These are phyloP conservation scores for Starmerella kuoi DNA, from an alignment of 805 yeast species.

Conservation along the genomic window DNA sequence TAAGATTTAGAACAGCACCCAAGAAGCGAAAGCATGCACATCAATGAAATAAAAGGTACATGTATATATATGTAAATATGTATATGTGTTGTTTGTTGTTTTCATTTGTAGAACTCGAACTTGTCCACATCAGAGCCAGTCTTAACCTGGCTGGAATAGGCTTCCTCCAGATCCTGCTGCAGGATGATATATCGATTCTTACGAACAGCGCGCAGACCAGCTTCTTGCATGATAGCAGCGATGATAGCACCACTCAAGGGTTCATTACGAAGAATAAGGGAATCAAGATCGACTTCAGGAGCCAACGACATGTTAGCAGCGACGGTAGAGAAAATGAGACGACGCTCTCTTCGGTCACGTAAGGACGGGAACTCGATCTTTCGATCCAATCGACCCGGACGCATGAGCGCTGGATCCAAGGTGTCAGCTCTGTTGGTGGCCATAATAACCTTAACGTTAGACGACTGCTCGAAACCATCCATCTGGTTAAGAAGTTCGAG, in stretches of 20 bases:
- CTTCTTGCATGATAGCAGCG: conserved; percentile 99
- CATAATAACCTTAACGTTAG: conserved; percentile 96
- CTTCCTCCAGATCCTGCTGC: conserved; percentile 95
- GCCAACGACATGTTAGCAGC: conserved; percentile 97
- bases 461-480: conserved; percentile 97
- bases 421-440: conserved; percentile 99
- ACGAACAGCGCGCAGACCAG: conserved; percentile 96
- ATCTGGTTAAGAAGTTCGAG: conserved; percentile 92
- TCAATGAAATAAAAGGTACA: too few species aligned
- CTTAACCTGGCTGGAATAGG: conserved; percentile 93
- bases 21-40: too few species aligned
- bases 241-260: conserved; percentile 92
- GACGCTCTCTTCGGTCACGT: conserved; percentile 94
- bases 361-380: conserved; percentile 94
- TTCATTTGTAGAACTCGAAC: conserved; percentile 86
- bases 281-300: conserved; percentile 93
- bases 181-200: conserved; percentile 93
- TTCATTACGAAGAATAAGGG: conserved; percentile 87
- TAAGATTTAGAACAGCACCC: too few species aligned
- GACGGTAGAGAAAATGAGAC: conserved; percentile 88
- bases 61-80: too few species aligned
- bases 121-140: conserved; percentile 91
- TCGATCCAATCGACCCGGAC: conserved; percentile 97
- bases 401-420: conserved; percentile 90
- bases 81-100: too few species aligned